Base-by-base conservation (phyloP, 495 filamentous ascomycete genomes). In the Lophium mytilinum region DNA sequence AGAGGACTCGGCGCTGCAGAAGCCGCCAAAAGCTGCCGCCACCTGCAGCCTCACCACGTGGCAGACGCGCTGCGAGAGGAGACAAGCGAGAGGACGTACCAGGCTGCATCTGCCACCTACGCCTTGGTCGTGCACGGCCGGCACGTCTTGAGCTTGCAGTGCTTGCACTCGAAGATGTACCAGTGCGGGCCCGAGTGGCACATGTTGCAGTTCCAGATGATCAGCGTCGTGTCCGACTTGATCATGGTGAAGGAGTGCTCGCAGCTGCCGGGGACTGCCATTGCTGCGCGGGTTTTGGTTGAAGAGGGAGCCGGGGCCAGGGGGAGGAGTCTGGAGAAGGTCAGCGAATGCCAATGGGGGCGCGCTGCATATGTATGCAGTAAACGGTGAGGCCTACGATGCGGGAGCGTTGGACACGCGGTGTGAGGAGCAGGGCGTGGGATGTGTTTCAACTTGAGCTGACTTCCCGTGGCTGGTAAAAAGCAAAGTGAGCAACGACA, bases 111-210 rank as follows among this genome's bases (percentile, higher is more conserved):
- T 10, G 12, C 18, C n/a, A 40, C 54, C 54, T 62, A 83, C 64
- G 77, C 79, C 50, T 78, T 82, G 60, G 78, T 71, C 50, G 81
- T 77, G 69, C 87, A 90, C 33, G 78, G 75, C 46, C 82, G 73
- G 68, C 87, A 90, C 21, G 80, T 80, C 75, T 89, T 88, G 49
- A 89, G 71, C 69, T 86, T 85, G 78, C 87, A 91, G 66, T 84
- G 83, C 62, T 76, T 72, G 76, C 87, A 91, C 71, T 90, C 85
- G 68, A 81, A 88, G 68, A 91, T 90, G 72, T 79, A 85, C 85
- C 86, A 89, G 71, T 89, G 86, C 37, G 87, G 87, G 4, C 87
- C 87, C 6, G 79, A 82, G 64, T 86, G 83, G 70, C 87, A 91
- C 67, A 87, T 72, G 63, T 83, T 78, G 78, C 87, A 91, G 49